Base-by-base conservation (phyloP, 148 eudicot species). In the Chenopodium formosanum region DNA sequence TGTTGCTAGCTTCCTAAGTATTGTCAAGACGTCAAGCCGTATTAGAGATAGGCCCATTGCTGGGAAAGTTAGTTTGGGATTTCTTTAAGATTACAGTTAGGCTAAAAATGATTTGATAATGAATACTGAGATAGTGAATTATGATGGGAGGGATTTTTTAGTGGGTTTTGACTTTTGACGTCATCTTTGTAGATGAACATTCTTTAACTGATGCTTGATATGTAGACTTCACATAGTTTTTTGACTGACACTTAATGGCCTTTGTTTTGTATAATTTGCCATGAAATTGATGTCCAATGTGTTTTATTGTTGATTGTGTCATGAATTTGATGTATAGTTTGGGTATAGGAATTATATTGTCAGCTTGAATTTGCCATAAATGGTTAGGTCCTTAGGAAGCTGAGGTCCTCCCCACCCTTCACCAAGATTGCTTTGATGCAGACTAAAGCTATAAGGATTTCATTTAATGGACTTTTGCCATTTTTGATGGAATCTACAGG, bases 261-360 rank as follows among this genome's bases (percentile, higher is more conserved):
- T 25, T 2, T 23, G 32, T 14, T 19, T 17, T 14, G 62, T 17
- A 12, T 0, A 11, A 10, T 27, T 7, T 66, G 7, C 3, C 70
- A 4, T 66, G 2, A 3, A 11, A 65, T 65, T 9, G 29, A 65
- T 6, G 1, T 65, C 14, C 29, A 13, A 65, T 9, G 69, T 65
- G 4, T 65, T 65, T 27, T 63, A 19, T 65, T 65, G 34, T 23
- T 2, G 2, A 25, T 78, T 27, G 32, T 73, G 37, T 40, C 60
- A 31, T 75, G 76, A 68, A n/a, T 68, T 19, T 74, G 53, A 32
- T 29, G n/a, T 32, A 6, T 31, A 80, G 32, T 65, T 56, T 56
- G 22, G 62, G 62, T 56, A 14, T 52, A 52, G 56, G 56, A 2
- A 10, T 52, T 10, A 12, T 10, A 8, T 50, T 13, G 53, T 14